Evolutionary conservation across 2,329 filamentous ascomycete genomes (phyloP).

Genomic region (Daldinia sp.): DNA sequence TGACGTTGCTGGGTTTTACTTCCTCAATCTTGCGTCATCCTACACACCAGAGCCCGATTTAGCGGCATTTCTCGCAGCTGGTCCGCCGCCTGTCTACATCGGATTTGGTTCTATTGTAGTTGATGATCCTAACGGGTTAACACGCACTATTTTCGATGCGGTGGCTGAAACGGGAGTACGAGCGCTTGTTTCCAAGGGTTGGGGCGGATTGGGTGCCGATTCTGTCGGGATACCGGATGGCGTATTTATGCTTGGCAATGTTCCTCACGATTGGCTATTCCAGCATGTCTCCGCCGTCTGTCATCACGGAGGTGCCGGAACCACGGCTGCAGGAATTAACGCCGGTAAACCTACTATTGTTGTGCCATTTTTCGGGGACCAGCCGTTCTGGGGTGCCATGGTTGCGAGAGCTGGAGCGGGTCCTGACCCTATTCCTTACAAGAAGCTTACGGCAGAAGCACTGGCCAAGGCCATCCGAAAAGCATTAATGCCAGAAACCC

Average conservation of each 20-base stretch:
- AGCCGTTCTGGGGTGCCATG: constrained; percentile 85
- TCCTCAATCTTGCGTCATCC: constrained; percentile 54
- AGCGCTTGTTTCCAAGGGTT: constrained; percentile 85
- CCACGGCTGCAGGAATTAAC: constrained; percentile 85
- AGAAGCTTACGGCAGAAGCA: constrained; percentile 70
- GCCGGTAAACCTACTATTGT: constrained; percentile 82
- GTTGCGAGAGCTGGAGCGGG: constrained; percentile 76
- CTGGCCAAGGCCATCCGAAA: constrained; percentile 70
- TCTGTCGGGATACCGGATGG: constrained; percentile 73
- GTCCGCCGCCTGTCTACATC: constrained; percentile 61
- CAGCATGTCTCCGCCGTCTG: constrained; percentile 81
- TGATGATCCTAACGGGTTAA: constrained; percentile 56
- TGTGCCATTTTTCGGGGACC: constrained; percentile 87
- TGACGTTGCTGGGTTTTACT: constrained; percentile 62
- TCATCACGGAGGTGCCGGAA: constrained; percentile 88
- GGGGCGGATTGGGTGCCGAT: constrained; percentile 83
- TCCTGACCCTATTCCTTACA: constrained; percentile 73
- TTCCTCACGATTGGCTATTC: constrained; percentile 91
- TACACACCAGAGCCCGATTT: constrained; percentile 47
- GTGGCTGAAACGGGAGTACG: constrained; percentile 62
- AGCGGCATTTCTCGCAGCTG: constrained; percentile 54
- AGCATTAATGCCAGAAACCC: constrained; percentile 67
- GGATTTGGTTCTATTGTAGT: constrained; percentile 66
- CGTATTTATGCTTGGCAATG: constrained; percentile 84
- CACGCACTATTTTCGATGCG: constrained; percentile 56